Conservation (phyloP, 129 eudicot species). For the Ambrosia trifida region DNA sequence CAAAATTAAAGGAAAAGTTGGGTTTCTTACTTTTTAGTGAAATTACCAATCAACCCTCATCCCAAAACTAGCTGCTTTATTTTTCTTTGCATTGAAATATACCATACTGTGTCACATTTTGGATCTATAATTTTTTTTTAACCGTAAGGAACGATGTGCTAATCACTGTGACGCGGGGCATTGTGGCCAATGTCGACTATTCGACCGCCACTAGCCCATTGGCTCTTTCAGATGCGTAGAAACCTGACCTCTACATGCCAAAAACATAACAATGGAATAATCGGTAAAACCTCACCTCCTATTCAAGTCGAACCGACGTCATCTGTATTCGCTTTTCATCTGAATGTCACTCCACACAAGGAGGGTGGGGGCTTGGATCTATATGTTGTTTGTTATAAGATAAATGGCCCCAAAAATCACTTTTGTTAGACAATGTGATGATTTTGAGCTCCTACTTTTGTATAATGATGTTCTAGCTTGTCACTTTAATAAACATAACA, state of each 20-base stretch:
- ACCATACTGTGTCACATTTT: conserved; percentile 20
- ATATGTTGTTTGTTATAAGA: conserved; percentile 11
- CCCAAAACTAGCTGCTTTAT: conserved; percentile 1
- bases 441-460: conserved; percentile 35
- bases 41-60: conserved; percentile 31
- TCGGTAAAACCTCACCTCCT: too few relatives aligned
- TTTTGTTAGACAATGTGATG: conserved; percentile 34
- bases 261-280: too few relatives aligned
- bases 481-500: conserved; percentile 38
- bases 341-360: too few relatives aligned
- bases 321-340: too few relatives aligned
- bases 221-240: too few relatives aligned
- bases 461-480: conserved; percentile 36
- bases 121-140: too few relatives aligned
- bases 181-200: too few relatives aligned
- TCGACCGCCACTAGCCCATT: too few relatives aligned
- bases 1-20: conserved; percentile 48
- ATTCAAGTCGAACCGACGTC: too few relatives aligned
- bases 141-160: too few relatives aligned
- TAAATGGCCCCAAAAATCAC: conserved; percentile 18
- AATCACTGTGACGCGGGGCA: too few relatives aligned
- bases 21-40: conserved; percentile 30
- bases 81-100: background rate
- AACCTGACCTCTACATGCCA: too few relatives aligned
- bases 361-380: conserved; percentile 5